A percentile compares a stretch with the other conserved stretches of the same genome.
These are phyloP conservation scores for Pseudopyricularia javanii DNA, from an alignment of 2,329 filamentous ascomycete species.

Conservation along the genomic window DNA sequence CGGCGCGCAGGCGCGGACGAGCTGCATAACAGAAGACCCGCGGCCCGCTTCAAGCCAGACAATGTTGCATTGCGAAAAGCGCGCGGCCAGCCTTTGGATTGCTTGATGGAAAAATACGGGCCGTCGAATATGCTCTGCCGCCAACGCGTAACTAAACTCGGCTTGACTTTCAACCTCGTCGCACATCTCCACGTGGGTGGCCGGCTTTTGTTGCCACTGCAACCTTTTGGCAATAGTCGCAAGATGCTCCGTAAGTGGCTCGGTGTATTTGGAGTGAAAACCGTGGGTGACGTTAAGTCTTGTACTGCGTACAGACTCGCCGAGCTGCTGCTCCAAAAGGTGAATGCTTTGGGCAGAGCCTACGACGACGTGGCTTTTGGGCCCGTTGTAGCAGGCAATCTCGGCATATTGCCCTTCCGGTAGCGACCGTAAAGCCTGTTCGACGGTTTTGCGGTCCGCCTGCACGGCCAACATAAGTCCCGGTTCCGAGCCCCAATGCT, in stretches of 20 bases:
- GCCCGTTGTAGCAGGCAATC: conserved; percentile 36
- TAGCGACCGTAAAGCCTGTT: neutral
- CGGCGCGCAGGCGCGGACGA: conserved; percentile 9
- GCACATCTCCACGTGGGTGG: conserved; percentile 18
- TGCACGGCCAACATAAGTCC: conserved; percentile 27
- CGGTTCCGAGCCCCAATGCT: conserved; percentile 19
- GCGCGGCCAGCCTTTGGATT: conserved; percentile 21
- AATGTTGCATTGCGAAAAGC: conserved; percentile 8
- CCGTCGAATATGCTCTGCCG: conserved; percentile 23
- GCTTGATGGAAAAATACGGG: conserved; percentile 31
- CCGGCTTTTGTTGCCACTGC: conserved; percentile 17
- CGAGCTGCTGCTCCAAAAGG: conserved; percentile 5
- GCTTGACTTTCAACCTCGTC: conserved; percentile 3
- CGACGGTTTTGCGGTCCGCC: conserved; percentile 13
- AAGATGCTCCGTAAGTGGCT: conserved; percentile 7
- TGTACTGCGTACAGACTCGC: conserved; percentile 13
- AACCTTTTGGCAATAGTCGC: conserved; percentile 12
- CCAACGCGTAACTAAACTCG: conserved; percentile 1
- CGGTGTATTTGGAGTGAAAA: conserved; percentile 31
- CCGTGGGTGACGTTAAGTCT: conserved; percentile 30
- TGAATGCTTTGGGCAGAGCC: conserved; percentile 21
- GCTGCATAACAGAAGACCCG: conserved; percentile 22
- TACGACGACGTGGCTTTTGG: conserved; percentile 26
- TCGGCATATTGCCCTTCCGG: neutral
- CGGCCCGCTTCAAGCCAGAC: conserved; percentile 30